Evolutionary conservation across 164 flowering plant genomes (phyloP), one percentile per base, ranked within the genome.

Genomic region (Berberis thunbergii): DNA sequence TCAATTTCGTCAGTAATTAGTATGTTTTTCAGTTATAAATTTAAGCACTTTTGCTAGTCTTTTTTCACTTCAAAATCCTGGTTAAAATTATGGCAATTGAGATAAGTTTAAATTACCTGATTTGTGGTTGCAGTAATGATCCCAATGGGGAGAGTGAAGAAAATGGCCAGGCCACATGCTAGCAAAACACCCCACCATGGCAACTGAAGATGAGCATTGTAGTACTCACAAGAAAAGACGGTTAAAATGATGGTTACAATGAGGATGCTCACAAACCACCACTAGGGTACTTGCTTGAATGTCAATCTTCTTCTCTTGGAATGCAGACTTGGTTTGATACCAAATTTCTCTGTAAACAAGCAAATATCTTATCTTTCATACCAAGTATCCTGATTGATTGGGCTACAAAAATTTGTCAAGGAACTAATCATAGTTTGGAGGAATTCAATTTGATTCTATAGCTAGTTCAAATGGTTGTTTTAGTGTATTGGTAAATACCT

Each of bases 141-240:
- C 12, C 73, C 69, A 26, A 65, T 0, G 8, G 65, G 69, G 38
- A 70, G 61, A 41, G 52, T 57, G 10, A 66, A 44, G 39, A 65
- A 11, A 6, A 65, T 9, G 39, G 61, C 58, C 41, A 65, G 49
- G 3, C 3, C 26, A 1, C n/a, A 11, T 41, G 66, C 73, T 8
- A 65, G 26, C 41, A 65, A 10, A 42, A 70, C 49, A 8, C 69
- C 73, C 73, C 69, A 70, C 7, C 56, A 65, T 3, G 73, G 69
- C 57, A 70, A 69, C 40, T 70, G 61, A 26, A 70, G 45, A 8
- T 65, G 58, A 40, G 10, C 57, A 8, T 52, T 59, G 39, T 61
- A 66, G 2, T 50, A 45, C 41, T 43, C 44, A 49, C 62, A 70
- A 43, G 60, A 7, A 38, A 65, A 40, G 39, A 70, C 45, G 3